Evolutionary conservation across 345 rosid species (phyloP), one percentile per base, ranked within the genome.

Genomic region (Salix caprea): DNA sequence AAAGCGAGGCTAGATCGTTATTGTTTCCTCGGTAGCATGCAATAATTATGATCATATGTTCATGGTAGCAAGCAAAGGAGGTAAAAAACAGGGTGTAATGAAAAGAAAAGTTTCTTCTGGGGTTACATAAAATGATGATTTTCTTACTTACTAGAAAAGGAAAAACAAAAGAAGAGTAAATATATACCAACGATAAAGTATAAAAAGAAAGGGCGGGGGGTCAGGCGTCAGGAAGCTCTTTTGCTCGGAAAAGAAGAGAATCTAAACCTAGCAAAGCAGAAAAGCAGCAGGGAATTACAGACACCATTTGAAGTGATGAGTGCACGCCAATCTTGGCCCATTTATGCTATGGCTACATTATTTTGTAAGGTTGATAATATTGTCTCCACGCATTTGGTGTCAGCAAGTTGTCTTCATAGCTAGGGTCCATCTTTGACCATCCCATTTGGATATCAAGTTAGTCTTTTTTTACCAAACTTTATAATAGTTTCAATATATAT

Each of bases 231-330:
- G 76, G 58, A 69, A 73, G 81, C 74, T 76, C 70, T 77, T 80
- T 82, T 65, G 58, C 84, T 79, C 56, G 68, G 70, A 72, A 79
- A 82, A 75, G 83, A 80, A 69, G 83, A 77, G 84, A 85, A 80
- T 83, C 82, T 81, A 65, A 42, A 42, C 4, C 14, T 2, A 42
- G 68, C 67, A 84, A 82, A 84, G 85, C 42, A 81, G 69, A 78
- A 82, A 77, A 82, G 83, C 30, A 28, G 12, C 16, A n/a, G 71
- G 37, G 69, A 24, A 79, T 78, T 78, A 34, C 71, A 70, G 79
- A 19, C 75, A 78, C 79, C 42, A 58, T 70, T 76, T 78, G 71
- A 73, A 78, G 76, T 39, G 54, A 56, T 24, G 74, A 67, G 78
- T 39, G 76, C 82, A 80, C 80, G 85, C 85, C 30, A 40, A 23